Base-by-base conservation (phyloP, 75 land plant genomes). In the Selaginella tamariscina region DNA sequence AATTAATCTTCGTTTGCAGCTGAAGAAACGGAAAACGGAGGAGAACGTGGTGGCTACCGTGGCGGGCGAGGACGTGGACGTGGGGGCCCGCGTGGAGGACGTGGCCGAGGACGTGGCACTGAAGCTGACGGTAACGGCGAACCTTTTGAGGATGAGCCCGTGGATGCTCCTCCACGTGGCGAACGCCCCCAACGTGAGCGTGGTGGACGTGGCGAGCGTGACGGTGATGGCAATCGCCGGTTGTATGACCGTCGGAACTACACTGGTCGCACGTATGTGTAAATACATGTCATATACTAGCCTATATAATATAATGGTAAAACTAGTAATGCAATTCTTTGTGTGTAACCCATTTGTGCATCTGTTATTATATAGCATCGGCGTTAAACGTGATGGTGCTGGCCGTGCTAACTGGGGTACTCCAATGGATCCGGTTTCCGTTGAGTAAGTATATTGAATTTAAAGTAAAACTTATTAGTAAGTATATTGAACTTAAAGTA, bases 381-480 rank as follows among this genome's bases (percentile, higher is more conserved):
- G 49, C 64, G 13, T 87, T 23, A 94, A 94, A 69, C 84, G 96
- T 32, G 96, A 91, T 0, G 98, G 98, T 0, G 33, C 88, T 69
- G 98, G 98, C 33, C 88, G 91, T 44, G 92, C 87, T 0, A 94
- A 90, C 59, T 94, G 98, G 98, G 98, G 98, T 31, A 72, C 80
- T 24, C 74, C 82, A 0, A 64, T 79, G 56, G 98, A 94, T 73
- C 85, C 81, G 11, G 49, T 20, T 1, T 26, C 49, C 20, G 18
- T 70, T 0, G 31, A 70, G 73, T 68, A 67, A 71, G n/a, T n/a
- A n/a, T n/a, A n/a, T n/a, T n/a, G 1, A 22, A 0, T 71, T 55
- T 1, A 24, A 39, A 13, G n/a, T 33, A 9, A 27, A n/a, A 28
- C n/a, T 63, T 65, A 64, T 63, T 65, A 5, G 49, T 39, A 39